phyloP scores from a whole-genome alignment of 2,329 filamentous ascomycete genomes.

The Colletotrichum spaethianum region DNA sequence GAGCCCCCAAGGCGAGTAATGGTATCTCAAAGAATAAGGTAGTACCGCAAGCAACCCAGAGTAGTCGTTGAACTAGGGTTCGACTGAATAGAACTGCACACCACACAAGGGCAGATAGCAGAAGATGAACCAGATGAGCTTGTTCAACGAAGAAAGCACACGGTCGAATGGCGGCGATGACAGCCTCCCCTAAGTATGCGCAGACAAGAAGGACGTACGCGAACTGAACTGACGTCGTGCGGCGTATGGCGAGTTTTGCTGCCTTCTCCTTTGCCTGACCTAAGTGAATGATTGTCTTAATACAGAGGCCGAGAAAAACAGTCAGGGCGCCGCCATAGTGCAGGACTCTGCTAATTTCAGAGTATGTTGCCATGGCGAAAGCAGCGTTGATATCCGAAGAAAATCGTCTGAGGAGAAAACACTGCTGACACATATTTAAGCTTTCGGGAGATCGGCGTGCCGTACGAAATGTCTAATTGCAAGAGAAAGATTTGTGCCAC shows the following conservation, averaged over 20 bases:
- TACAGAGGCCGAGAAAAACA: not conserved
- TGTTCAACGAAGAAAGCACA: not conserved
- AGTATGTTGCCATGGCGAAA: not conserved
- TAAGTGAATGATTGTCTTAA: not conserved
- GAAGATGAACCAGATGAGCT: constrained; percentile 17
- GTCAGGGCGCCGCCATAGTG: constrained; percentile 25
- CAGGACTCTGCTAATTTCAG: constrained; percentile 3
- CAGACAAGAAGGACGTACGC: not conserved
- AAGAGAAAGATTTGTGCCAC: not conserved
- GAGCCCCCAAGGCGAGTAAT: not conserved
- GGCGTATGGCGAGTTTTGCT: not conserved
- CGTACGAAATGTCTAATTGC: not conserved
- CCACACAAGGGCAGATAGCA: constrained; percentile 15
- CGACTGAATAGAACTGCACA: not conserved
- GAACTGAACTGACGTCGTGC: not conserved
- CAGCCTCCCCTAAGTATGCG: not conserved
- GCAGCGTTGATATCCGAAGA: not conserved
- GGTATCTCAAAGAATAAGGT: constrained; percentile 5
- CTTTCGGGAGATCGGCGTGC: not conserved
- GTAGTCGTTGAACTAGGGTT: not conserved
- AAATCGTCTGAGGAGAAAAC: rapidly evolving
- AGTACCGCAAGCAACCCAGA: not conserved
- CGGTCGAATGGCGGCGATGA: not conserved
- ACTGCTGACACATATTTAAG: not conserved
- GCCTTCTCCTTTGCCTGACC: not conserved